Evolutionary conservation across 768 basidiomycete genomes (phyloP), one percentile per base, ranked within the genome.

Genomic region (Mycena rebaudengoi): DNA sequence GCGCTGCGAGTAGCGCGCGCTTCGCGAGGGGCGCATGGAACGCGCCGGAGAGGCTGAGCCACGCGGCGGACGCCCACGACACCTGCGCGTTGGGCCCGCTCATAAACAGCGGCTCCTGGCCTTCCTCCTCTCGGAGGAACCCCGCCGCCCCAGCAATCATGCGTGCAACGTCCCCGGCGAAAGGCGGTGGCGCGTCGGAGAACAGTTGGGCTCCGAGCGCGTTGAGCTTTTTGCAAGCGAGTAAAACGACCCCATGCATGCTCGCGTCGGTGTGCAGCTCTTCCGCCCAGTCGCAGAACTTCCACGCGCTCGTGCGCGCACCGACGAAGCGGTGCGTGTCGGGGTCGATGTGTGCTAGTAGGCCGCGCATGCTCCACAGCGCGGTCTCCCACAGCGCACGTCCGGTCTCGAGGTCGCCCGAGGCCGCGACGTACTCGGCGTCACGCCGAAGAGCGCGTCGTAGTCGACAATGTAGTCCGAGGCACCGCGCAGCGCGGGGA

Each of bases 221-320:
- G 50, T 37, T 37, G 33, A 51, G 20, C 50, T 37, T 51, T 35
- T 35, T 51, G 50, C 50, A 51, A 13, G 35, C 50, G 35, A 37
- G 50, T 16, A 51, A 18, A 16, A 51, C 50, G 35, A 51, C 50
- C 20, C 50, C 50, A 11, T 51, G 50, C 35, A 51, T 37, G 50
- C 33, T 25, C 7, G 50, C 50, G 50, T 51, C 50, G 50, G 33
- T 51, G 50, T 37, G 50, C 50, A 51, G 50, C 21, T 51, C 35
- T 26, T 51, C 50, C 33, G 50, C 50, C 33, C 50, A 51, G 50
- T 37, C 33, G 50, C 50, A 51, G 50, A 51, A 51, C 50, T 51
- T 51, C 50, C 50, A 51, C 23, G 33, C 50, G 50, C 50, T 37
- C 21, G 50, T 51, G 33, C 21, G 50, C 50, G 50, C 50, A 18